Conservation (phyloP, 2,329 filamentous ascomycete species). For the Phialocephala subalpina region DNA sequence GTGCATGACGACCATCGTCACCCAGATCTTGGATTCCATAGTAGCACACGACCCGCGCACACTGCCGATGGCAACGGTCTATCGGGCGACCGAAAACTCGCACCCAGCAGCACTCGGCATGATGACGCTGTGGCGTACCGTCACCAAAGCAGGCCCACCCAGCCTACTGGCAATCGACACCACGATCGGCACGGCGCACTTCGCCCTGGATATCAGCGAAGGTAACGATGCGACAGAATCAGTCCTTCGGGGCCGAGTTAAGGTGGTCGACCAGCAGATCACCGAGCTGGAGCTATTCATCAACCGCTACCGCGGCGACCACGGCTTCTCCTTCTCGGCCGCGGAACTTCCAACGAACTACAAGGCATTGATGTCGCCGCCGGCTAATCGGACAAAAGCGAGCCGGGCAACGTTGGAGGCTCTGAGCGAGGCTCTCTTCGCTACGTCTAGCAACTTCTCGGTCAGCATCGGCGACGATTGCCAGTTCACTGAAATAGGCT, state of each 20-base stretch:
- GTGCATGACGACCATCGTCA: conserved; percentile 27
- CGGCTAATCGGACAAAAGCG: conserved; percentile 31
- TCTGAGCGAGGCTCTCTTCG: conserved; percentile 26
- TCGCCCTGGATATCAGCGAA: conserved; percentile 34
- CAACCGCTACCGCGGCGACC: conserved; percentile 36
- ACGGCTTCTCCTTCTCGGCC: conserved; percentile 36
- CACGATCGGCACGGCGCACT: conserved; percentile 32
- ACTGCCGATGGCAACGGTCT: conserved; percentile 25
- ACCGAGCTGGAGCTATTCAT: conserved; percentile 37
- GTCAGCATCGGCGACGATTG: conserved; percentile 29
- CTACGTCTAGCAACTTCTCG: conserved; percentile 21
- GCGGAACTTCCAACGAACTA: conserved; percentile 32
- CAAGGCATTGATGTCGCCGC: conserved; percentile 29
- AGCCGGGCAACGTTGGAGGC: conserved; percentile 27
- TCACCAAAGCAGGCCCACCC: conserved; percentile 31
- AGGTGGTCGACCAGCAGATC: conserved; percentile 33
- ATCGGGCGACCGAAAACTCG: conserved; percentile 29
- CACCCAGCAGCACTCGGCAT: conserved; percentile 35
- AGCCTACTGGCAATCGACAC: conserved; percentile 31
- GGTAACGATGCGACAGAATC: conserved; percentile 26
- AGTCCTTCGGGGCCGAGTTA: conserved; percentile 34
- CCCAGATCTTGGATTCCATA: conserved; percentile 22
- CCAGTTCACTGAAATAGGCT: conserved; percentile 37
- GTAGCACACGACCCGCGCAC: conserved; percentile 18
- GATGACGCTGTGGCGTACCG: conserved; percentile 35